Percentiles rank a stretch among this genome's conserved stretches.
Evolutionary conservation across 2,329 filamentous ascomycete genomes (phyloP).

Genomic region (Fusarium sp.): DNA sequence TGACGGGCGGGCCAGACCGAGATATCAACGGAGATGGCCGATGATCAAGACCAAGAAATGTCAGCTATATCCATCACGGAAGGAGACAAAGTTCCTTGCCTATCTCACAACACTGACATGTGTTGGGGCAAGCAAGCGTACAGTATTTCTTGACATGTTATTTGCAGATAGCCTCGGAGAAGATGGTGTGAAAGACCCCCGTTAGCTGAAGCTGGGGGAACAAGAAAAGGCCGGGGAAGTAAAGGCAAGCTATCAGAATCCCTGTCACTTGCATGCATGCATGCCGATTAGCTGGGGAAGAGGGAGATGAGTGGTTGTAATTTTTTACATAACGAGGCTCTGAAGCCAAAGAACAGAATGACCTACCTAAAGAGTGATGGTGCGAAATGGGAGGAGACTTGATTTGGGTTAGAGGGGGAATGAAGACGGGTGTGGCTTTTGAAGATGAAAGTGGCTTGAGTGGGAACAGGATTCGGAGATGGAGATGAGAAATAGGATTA

Average conservation of each 20-base stretch:
- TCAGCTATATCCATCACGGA: constrained; percentile 22
- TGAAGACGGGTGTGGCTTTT: constrained; percentile 9
- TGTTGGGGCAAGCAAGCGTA: not conserved
- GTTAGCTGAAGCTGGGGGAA: constrained; percentile 19
- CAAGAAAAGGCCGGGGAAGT: constrained; percentile 7
- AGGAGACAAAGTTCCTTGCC: constrained; percentile 18
- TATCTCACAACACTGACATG: constrained; percentile 18
- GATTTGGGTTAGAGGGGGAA: not conserved
- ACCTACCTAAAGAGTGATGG: constrained; percentile 16
- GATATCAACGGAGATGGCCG: constrained; percentile 31
- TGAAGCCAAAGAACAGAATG: not conserved
- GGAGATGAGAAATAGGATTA: not conserved
- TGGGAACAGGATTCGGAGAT: not conserved
- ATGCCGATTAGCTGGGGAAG: constrained; percentile 13
- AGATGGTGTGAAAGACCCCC: constrained; percentile 20
- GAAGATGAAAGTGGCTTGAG: not conserved
- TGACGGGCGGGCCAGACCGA: constrained; percentile 28
- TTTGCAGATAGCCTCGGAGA: not conserved
- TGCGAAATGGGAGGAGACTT: not conserved
- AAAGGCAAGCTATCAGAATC: constrained; percentile 18
- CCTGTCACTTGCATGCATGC: not conserved
- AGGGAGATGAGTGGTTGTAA: not conserved
- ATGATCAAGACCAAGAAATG: not conserved
- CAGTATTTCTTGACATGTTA: not conserved
- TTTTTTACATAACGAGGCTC: constrained; percentile 22